Base-by-base conservation (phyloP, 129 eudicot species). In the Saposhnikovia divaricata region DNA sequence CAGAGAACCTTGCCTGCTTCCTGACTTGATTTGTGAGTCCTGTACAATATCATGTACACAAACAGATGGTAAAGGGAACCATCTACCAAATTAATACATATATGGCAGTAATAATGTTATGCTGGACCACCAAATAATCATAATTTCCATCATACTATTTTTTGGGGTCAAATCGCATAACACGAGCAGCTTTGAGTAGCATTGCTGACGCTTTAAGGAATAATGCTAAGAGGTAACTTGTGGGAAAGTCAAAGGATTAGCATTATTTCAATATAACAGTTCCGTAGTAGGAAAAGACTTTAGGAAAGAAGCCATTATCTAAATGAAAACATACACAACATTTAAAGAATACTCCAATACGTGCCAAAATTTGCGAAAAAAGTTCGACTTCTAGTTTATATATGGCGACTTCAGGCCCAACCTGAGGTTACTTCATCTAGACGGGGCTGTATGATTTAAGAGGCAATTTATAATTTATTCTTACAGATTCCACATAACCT, bases 11-110 rank as follows among this genome's bases (percentile, higher is more conserved):
- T 86, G 99, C 73, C 89, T 84, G 76, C 87, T 84, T 81, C 90
- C 90, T 31, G 89, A 87, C 80, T 90, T 95, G 85, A 71, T 84
- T 83, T 87, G 96, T 31, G 94, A 96, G 76, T 90, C 89, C 97
- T 95, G 85, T 80, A 74, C 43, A 25, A 84, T 47, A 31, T 28
- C 14, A 79, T 61, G 69, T 10, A 78, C 73, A 28, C 23, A 74
- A 45, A 38, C 8, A 68, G 38, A 14, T 25, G 10, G 46, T 59
- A 47, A 66, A 44, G 46, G 47, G 74, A 83, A 25, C 34, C 25
- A n/a, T 25, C 5, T 61, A 61, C 34, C 69, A 61, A 25, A 61
- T n/a, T n/a, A 12, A 25, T 61, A 61, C 12, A 46, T 19, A 9
- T 61, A 25, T n/a, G 16, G 15, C 12, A 61, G 15, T 21, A 61